Percentiles rank a stretch among this genome's conserved stretches.
phyloP scores from a whole-genome alignment of 2,329 filamentous ascomycete species.

The Emericellopsis cladophorae region DNA sequence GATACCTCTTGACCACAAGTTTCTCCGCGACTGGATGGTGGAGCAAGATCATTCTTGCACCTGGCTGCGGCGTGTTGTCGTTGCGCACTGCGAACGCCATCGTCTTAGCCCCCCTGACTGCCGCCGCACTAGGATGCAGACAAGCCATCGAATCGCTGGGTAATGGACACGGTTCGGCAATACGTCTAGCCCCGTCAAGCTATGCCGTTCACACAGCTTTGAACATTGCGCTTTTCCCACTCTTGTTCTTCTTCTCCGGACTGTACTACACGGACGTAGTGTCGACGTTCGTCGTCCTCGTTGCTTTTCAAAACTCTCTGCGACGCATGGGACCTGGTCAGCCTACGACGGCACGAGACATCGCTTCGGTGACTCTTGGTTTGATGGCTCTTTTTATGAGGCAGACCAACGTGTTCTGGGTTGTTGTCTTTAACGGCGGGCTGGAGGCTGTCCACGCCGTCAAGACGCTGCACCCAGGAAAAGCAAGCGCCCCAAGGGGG shows the following conservation, averaged over 20 bases:
- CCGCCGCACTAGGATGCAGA: too few species aligned
- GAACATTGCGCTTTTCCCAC: slow-evolving; percentile 76
- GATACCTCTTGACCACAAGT: slow-evolving; percentile 30
- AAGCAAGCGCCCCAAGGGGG: slow-evolving; percentile 15
- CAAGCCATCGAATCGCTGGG: too few species aligned
- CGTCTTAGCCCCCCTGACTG: too few species aligned
- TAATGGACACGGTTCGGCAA: slow-evolving; percentile 19
- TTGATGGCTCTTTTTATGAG: slow-evolving; percentile 61
- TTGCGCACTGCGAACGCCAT: too few species aligned
- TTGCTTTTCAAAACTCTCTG: slow-evolving; percentile 50
- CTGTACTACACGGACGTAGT: slow-evolving; percentile 91
- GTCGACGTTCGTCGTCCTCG: slow-evolving; percentile 63
- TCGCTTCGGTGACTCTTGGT: slow-evolving; percentile 42
- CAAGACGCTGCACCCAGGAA: slow-evolving; percentile 25
- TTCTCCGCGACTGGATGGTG: slow-evolving; percentile 6
- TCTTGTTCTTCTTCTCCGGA: slow-evolving; percentile 90
- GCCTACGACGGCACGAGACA: slow-evolving; percentile 22
- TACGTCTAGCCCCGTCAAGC: slow-evolving; percentile 31
- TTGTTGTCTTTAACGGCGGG: slow-evolving; percentile 63
- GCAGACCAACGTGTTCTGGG: slow-evolving; percentile 97
- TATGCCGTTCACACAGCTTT: slow-evolving; percentile 50
- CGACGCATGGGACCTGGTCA: slow-evolving; percentile 21
- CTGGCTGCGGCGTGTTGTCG: too few species aligned
- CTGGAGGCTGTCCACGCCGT: slow-evolving; percentile 40
- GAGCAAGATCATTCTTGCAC: background rate